These are phyloP conservation scores for Hymenoscyphus scutula DNA, from an alignment of 2,329 filamentous ascomycete species.

Conservation along the genomic window DNA sequence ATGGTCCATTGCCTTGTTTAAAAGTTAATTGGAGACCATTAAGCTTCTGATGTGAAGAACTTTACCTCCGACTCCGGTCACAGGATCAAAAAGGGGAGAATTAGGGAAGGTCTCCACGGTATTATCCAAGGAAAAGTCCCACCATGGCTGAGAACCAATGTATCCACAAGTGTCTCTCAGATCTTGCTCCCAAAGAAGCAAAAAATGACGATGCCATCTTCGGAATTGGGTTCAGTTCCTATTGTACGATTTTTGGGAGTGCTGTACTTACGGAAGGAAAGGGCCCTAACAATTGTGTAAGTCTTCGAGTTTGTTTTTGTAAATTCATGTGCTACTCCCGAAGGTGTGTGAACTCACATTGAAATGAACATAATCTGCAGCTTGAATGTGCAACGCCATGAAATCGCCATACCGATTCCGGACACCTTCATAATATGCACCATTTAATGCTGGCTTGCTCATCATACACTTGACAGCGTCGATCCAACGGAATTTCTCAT, in stretches of 20 bases:
- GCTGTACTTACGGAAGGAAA: slow-evolving; percentile 7
- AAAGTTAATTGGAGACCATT: neutral
- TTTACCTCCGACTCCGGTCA: slow-evolving; percentile 18
- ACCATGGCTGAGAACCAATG: slow-evolving; percentile 17
- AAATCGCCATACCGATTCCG: slow-evolving; percentile 51
- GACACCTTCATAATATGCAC: slow-evolving; percentile 41
- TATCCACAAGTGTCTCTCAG: slow-evolving; percentile 40
- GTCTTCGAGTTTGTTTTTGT: neutral
- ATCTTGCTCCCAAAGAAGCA: slow-evolving; percentile 35
- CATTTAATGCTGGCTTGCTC: slow-evolving; percentile 38
- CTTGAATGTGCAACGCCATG: slow-evolving; percentile 48
- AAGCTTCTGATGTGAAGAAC: neutral
- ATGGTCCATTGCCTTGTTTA: slow-evolving; percentile 16
- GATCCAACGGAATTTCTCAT: slow-evolving; percentile 43
- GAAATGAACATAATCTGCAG: slow-evolving; percentile 46
- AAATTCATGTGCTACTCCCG: too few species aligned
- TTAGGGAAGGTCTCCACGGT: slow-evolving; percentile 32
- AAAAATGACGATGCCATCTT: slow-evolving; percentile 39
- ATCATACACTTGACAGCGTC: slow-evolving; percentile 46
- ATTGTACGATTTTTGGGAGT: neutral
- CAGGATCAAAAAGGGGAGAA: slow-evolving; percentile 29
- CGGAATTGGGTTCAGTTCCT: neutral
- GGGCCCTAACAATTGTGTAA: slow-evolving; percentile 9
- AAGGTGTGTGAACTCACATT: slow-evolving; percentile 18
- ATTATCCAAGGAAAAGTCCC: slow-evolving; percentile 36